Conservation (phyloP, 805 yeast genomes). For the Tetrapisispora arboricola region DNA sequence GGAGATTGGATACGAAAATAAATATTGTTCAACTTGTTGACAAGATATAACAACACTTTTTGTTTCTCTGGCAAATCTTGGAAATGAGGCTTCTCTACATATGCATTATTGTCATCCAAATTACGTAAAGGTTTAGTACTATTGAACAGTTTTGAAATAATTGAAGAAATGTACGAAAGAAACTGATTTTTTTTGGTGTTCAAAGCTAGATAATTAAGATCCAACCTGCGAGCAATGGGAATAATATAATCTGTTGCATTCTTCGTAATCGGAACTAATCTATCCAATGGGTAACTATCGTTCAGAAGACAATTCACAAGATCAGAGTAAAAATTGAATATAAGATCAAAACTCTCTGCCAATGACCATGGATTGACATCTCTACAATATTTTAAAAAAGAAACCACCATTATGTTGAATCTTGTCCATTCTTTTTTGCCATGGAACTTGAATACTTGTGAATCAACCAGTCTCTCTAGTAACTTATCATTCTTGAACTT, state of each 20-base stretch:
- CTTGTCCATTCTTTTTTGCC: conserved; percentile 18
- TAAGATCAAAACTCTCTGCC: conserved; percentile 40
- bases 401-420: conserved; percentile 37
- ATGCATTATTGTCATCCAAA: background rate
- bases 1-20: conserved; percentile 39
- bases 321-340: conserved; percentile 34
- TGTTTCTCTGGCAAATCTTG: conserved; percentile 30
- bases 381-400: conserved; percentile 39
- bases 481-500: conserved; percentile 5
- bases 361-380: conserved; percentile 45
- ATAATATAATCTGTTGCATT: conserved; percentile 30
- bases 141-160: conserved; percentile 50
- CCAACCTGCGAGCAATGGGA: conserved; percentile 21
- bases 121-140: conserved; percentile 38
- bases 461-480: conserved; percentile 14
- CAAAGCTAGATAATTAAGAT: conserved; percentile 10
- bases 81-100: conserved; percentile 1
- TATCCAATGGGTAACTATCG: conserved; percentile 30
- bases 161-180: conserved; percentile 40
- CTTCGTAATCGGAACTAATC: conserved; percentile 13
- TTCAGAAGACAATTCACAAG: conserved; percentile 37
- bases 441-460: conserved; percentile 8
- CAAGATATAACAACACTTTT: conserved; percentile 41
- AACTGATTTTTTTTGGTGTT: conserved; percentile 28
- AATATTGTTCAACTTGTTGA: conserved; percentile 43